Percentiles rank a stretch among this genome's conserved stretches.
Conservation (phyloP, 2,329 filamentous ascomycete genomes). For the Pseudogymnoascus sp. region DNA sequence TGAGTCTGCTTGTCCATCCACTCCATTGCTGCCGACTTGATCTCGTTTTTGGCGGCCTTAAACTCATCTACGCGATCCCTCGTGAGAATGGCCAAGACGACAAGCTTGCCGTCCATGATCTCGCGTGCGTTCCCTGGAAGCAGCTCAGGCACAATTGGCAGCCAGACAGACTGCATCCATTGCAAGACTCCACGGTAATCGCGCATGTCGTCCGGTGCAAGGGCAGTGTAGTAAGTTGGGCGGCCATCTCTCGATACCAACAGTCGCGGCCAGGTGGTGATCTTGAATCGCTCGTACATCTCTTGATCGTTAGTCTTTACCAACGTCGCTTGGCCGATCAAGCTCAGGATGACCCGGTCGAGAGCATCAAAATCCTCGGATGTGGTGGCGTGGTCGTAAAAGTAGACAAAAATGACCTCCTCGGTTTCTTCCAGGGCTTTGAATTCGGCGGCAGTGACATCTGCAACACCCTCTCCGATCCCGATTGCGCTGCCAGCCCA, state of each 20-base stretch:
- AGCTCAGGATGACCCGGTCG: constrained; percentile 73
- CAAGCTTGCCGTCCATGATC: constrained; percentile 89
- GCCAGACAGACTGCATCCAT: constrained; percentile 96
- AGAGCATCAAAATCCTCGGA: constrained; percentile 84
- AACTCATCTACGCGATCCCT: constrained; percentile 74
- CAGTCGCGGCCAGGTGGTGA: constrained; percentile 91
- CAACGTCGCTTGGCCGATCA: constrained; percentile 85
- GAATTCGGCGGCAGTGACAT: constrained; percentile 70
- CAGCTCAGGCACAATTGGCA: constrained; percentile 89
- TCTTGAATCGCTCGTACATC: constrained; percentile 78
- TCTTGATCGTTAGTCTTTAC: constrained; percentile 79
- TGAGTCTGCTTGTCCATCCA: constrained; percentile 97
- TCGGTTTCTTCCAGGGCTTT: constrained; percentile 82
- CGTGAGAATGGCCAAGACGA: constrained; percentile 85
- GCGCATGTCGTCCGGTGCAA: constrained; percentile 86
- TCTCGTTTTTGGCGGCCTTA: constrained; percentile 67
- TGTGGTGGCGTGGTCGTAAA: constrained; percentile 93
- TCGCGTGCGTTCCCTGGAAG: constrained; percentile 85
- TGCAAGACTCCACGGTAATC: constrained; percentile 69
- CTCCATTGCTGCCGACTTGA: constrained; percentile 91
- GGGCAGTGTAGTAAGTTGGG: constrained; percentile 78
- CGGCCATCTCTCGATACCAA: constrained; percentile 83
- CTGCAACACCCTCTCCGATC: constrained; percentile 63
- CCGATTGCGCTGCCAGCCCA: constrained; percentile 84
- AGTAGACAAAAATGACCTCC: constrained; percentile 94